Evolutionary conservation across 345 rosid genomes (phyloP), one percentile per base, ranked within the genome.

Genomic region (Durio zibethinus): DNA sequence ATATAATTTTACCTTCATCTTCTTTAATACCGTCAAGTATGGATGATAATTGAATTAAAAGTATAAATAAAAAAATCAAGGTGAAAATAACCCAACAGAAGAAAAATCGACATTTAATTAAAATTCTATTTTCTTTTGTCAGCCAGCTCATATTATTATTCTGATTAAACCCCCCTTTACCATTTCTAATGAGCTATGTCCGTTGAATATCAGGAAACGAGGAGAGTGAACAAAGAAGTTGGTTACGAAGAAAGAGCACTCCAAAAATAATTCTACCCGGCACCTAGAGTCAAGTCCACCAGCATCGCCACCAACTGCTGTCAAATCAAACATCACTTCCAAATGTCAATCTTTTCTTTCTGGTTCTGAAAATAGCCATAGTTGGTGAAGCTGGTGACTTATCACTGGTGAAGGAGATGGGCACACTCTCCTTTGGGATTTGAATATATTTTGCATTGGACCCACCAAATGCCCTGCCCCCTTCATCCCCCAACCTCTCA

Each of bases 251-350:
- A 15, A 53, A n/a, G 4, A 7, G 3, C 27, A 52, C 10, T 56
- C 61, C 1, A 2, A 27, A n/a, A 29, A 60, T 60, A 12, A 12
- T 25, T 60, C 3, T 4, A 8, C n/a, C n/a, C n/a, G n/a, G 33
- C 20, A 27, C 78, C 84, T 42, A 62, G n/a, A n/a, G n/a, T n/a
- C n/a, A n/a, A n/a, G 72, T 77, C 70, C 74, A 77, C 73, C 79
- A 68, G 56, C 82, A 82, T 27, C 53, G 42, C 74, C 82, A 79
- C 60, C 85, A 59, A 36, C 7, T 31, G 9, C 20, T 40, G 84
- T 88, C 89, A 82, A 84, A 86, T 88, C 89, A 80, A 77, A 80
- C 15, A 80, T 88, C 87, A 73, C 77, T 47, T 88, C 86, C 50
- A 80, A 60, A 60, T 74, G 21, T 20, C 2, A 31, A 20, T 9